Conservation (phyloP, 257 asterid species). For the Jasminum sambac region DNA sequence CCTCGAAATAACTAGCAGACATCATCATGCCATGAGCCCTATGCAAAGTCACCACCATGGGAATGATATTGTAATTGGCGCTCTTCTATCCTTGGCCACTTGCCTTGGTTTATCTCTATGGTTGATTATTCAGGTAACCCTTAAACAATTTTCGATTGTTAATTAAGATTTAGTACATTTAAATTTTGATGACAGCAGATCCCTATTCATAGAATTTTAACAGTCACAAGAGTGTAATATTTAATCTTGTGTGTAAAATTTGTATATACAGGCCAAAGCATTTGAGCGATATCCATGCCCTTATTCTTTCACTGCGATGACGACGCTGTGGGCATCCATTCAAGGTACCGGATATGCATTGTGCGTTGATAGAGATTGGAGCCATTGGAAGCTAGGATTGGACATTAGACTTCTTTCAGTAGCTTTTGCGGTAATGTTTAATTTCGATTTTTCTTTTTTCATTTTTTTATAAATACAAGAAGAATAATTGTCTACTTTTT, state of each 20-base stretch:
- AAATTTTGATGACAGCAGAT: neutral
- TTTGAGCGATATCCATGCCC: slow-evolving; percentile 57
- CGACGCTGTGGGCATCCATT: slow-evolving; percentile 43
- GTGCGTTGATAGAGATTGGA: slow-evolving; percentile 52
- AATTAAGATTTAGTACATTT: no score
- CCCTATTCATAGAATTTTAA: no score
- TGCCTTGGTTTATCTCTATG: slow-evolving; percentile 52
- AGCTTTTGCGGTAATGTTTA: slow-evolving; percentile 37
- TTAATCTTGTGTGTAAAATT: neutral
- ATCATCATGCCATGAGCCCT: slow-evolving; percentile 8
- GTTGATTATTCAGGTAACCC: slow-evolving; percentile 68
- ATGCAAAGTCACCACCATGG: slow-evolving; percentile 9
- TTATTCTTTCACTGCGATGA: slow-evolving; percentile 57
- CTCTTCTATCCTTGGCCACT: slow-evolving; percentile 43
- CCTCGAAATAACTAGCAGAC: slow-evolving; percentile 30
- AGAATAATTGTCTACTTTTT: neutral
- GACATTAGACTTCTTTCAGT: slow-evolving; percentile 54
- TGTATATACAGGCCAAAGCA: slow-evolving; percentile 41
- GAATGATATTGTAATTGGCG: slow-evolving; percentile 41
- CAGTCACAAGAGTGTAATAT: neutral
- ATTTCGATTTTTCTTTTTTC: neutral
- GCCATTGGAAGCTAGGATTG: slow-evolving; percentile 58
- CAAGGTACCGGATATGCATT: slow-evolving; percentile 42
- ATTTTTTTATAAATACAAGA: neutral
- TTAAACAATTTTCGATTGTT: no score